phyloP scores from a whole-genome alignment of 176 grass and related monocot species.

The Tillandsia leiboldiana region DNA sequence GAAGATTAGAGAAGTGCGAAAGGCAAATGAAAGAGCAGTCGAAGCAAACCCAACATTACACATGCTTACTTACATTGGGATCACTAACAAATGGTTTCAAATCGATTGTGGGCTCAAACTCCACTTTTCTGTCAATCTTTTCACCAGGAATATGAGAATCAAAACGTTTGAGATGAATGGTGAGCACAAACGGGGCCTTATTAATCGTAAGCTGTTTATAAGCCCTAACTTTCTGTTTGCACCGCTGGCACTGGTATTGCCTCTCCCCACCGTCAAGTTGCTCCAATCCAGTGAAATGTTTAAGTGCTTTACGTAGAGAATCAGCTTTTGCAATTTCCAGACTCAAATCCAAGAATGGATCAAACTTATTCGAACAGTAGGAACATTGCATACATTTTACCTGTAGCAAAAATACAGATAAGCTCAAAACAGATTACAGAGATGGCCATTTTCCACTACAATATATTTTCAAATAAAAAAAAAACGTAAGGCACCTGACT shows the following conservation, averaged over 20 bases:
- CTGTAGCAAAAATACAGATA: constrained; percentile 32
- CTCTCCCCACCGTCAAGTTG: constrained; percentile 70
- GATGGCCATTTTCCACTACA: constrained; percentile 3
- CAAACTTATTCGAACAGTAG: constrained; percentile 80
- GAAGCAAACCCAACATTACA: neutral
- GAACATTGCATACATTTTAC: constrained; percentile 81
- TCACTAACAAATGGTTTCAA: constrained; percentile 90
- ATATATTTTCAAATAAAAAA: neutral
- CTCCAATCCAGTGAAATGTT: constrained; percentile 70
- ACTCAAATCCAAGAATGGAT: constrained; percentile 96
- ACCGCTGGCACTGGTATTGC: constrained; percentile 78
- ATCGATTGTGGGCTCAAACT: constrained; percentile 59
- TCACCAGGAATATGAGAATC: constrained; percentile 62
- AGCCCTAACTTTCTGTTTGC: constrained; percentile 89
- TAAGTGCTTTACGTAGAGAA: constrained; percentile 61
- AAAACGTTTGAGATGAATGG: constrained; percentile 90
- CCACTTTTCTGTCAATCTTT: constrained; percentile 92
- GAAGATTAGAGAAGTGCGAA: neutral
- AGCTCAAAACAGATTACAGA: neutral
- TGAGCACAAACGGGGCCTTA: constrained; percentile 76
- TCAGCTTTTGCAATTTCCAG: constrained; percentile 88
- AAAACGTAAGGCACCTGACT: constrained; percentile 42
- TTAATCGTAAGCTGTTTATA: constrained; percentile 79
- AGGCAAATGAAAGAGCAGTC: neutral
- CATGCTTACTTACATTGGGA: constrained; percentile 44